Conservation (phyloP, 352 stramenopile species). For the Hyaloperonospora brassicae region DNA sequence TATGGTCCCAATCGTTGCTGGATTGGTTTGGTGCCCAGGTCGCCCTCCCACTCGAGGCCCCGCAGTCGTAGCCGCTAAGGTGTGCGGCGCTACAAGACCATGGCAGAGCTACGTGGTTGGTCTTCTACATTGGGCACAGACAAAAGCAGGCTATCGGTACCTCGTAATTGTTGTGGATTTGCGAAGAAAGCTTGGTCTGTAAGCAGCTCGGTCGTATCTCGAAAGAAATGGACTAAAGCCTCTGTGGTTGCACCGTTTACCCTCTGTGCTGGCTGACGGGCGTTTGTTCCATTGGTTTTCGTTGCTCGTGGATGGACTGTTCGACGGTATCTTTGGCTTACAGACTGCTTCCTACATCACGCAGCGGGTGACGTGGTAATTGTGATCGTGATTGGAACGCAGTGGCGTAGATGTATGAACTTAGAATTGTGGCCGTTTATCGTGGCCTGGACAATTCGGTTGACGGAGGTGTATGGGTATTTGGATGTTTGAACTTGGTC, state of each 20-base stretch:
- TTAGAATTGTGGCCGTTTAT: slow-evolving; percentile 6
- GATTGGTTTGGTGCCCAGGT: slow-evolving; percentile 13
- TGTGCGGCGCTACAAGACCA: slow-evolving; percentile 1
- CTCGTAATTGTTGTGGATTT: slow-evolving; percentile 12
- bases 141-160: slow-evolving; percentile 8
- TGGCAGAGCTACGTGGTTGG: slow-evolving; percentile 1
- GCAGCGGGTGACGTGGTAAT: slow-evolving; percentile 10
- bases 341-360: slow-evolving; percentile 6
- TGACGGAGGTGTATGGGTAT: background rate
- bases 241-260: slow-evolving; percentile 14
- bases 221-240: slow-evolving; percentile 22
- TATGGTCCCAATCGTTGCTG: background rate
- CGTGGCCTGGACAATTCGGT: background rate
- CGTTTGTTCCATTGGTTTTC: slow-evolving; percentile 17
- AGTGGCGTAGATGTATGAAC: slow-evolving; percentile 7
- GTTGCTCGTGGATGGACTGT: slow-evolving; percentile 16
- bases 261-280: slow-evolving; percentile 9
- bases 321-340: slow-evolving; percentile 10
- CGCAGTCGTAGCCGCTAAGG: slow-evolving; percentile 26
- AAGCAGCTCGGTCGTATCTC: slow-evolving; percentile 17
- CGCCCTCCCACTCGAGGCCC: slow-evolving; percentile 17
- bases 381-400: background rate
- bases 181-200: slow-evolving; percentile 11
- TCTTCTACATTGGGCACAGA: slow-evolving; percentile 3
- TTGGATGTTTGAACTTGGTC: background rate